These are phyloP conservation scores for Tolypocladium cylindrosporum DNA, from an alignment of 2,329 filamentous ascomycete species.

Conservation along the genomic window DNA sequence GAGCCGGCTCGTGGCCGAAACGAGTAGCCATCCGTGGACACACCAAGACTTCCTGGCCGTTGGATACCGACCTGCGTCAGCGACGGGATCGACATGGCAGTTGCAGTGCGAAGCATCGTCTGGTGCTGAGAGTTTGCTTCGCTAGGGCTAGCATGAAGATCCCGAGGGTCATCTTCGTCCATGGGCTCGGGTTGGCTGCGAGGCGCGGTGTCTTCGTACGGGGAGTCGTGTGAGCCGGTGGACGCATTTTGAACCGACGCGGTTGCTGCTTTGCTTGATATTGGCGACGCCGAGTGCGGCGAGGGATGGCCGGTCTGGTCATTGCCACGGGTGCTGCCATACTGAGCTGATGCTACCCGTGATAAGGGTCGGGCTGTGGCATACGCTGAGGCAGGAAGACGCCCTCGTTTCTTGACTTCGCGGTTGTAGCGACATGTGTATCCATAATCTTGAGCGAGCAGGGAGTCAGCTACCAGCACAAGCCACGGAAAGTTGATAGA, in stretches of 20 bases:
- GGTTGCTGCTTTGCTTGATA: not conserved
- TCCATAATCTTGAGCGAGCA: constrained; percentile 20
- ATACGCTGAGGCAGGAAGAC: constrained; percentile 15
- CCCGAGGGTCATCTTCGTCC: not conserved
- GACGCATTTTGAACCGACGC: not conserved
- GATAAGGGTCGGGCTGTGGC: not conserved
- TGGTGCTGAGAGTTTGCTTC: not conserved
- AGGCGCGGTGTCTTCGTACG: not conserved
- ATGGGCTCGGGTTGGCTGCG: not conserved
- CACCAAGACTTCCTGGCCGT: not conserved
- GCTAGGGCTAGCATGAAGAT: not conserved
- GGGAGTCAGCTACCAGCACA: not conserved
- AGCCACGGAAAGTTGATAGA: not conserved
- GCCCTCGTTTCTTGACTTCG: constrained; percentile 25
- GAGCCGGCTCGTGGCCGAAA: constrained; percentile 1
- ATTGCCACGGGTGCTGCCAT: not conserved
- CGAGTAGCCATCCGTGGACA: not conserved
- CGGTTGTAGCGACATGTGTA: constrained; percentile 26
- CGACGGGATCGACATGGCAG: constrained; percentile 11
- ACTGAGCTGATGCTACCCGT: not conserved
- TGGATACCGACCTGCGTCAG: constrained; percentile 11
- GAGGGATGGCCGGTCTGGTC: not conserved
- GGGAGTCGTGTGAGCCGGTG: not conserved
- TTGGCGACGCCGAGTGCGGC: not conserved
- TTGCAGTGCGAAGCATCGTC: constrained; percentile 3